Conservation (phyloP, 352 stramenopile species). For the Phytopythium mirpurense region DNA sequence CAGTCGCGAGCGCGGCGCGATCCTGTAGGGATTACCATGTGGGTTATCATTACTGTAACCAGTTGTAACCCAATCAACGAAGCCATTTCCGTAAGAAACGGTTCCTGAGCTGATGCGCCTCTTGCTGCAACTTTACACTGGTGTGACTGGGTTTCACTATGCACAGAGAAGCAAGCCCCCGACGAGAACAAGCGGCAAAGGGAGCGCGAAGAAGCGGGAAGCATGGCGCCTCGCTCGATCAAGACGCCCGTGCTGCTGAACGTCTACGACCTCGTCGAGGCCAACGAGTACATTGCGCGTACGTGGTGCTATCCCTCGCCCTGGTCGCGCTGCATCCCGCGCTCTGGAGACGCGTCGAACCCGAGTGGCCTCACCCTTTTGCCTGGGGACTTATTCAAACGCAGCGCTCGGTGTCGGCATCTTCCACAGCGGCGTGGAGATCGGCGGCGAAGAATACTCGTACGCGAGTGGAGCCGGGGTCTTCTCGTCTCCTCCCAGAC, state of each 20-base stretch:
- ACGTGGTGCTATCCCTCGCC: constrained; percentile 11
- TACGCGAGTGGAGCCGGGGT: constrained; percentile 90
- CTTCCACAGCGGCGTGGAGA: constrained; percentile 92
- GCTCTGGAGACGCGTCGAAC: background rate
- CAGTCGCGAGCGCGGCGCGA: background rate
- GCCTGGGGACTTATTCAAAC: background rate
- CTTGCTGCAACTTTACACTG: background rate
- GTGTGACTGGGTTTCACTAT: background rate
- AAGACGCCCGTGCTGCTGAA: constrained; percentile 85
- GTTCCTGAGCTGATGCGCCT: background rate
- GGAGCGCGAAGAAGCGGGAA: background rate
- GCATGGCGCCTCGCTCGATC: constrained; percentile 33
- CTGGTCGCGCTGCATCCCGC: background rate
- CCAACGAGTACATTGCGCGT: constrained; percentile 87
- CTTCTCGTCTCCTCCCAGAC: constrained; percentile 70
- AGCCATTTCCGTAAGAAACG: no score
- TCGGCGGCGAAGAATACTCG: constrained; percentile 90
- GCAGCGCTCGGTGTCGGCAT: constrained; percentile 81
- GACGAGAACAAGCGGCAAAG: background rate
- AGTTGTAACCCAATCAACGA: no score
- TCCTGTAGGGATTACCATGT: no score
- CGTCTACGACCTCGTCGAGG: constrained; percentile 90
- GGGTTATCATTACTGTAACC: no score
- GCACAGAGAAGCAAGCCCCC: background rate
- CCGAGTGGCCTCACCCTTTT: background rate